Conservation (phyloP, 169 alveolate species). For the Sarcocystis neurona region DNA sequence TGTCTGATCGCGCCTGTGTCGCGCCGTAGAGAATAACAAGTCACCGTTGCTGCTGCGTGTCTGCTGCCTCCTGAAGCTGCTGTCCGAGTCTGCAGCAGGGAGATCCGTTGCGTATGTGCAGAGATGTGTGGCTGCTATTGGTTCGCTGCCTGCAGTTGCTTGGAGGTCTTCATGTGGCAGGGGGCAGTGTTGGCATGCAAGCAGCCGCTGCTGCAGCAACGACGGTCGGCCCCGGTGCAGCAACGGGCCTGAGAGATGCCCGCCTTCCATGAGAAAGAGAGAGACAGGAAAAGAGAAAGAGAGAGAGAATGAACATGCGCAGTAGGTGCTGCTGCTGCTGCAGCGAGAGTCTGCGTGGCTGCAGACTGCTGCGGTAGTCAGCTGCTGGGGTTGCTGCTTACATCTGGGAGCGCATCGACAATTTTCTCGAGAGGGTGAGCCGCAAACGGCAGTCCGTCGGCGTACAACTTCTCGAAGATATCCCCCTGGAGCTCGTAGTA, state of each 20-base stretch:
- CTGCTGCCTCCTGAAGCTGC: too few relatives aligned
- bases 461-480: constrained; percentile 40
- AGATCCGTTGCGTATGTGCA: too few relatives aligned
- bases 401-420: constrained; percentile 50
- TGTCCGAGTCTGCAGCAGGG: too few relatives aligned
- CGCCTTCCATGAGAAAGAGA: background rate
- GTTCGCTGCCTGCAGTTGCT: too few relatives aligned
- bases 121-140: too few relatives aligned
- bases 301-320: background rate
- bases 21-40: too few relatives aligned
- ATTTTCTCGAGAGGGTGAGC: constrained; percentile 39
- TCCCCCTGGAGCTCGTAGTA: constrained; percentile 58
- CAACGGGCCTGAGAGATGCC: background rate
- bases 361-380: background rate
- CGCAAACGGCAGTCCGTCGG: constrained; percentile 26
- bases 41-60: too few relatives aligned
- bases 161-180: too few relatives aligned
- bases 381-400: background rate
- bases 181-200: too few relatives aligned
- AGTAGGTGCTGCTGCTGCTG: background rate
- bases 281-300: background rate
- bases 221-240: background rate
- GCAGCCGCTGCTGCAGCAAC: too few relatives aligned
- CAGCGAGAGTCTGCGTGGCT: background rate
- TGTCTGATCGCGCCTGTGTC: too few relatives aligned